A percentile compares a stretch with the other conserved stretches of the same genome.
Conservation (phyloP, 164 flowering plant species). For the Saururus chinensis region DNA sequence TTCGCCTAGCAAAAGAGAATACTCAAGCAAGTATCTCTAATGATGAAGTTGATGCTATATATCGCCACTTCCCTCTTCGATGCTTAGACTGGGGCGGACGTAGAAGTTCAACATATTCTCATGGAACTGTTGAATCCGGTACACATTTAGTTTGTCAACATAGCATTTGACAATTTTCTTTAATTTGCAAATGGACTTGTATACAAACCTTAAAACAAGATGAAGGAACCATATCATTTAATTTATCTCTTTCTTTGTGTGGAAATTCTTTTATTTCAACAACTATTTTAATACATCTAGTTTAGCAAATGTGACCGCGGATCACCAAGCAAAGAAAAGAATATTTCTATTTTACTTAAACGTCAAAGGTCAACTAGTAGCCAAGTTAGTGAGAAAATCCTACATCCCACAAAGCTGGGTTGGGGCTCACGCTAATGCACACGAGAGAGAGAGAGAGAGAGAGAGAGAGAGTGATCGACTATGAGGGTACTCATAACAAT, state of each 20-base stretch:
- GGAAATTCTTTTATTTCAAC: not conserved
- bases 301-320: too few relatives aligned
- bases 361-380: too few relatives aligned
- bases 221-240: not conserved
- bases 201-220: not conserved
- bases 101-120: constrained; percentile 97
- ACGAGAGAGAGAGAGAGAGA: too few relatives aligned
- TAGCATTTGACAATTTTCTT: not conserved
- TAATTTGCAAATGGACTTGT: too few relatives aligned
- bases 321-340: too few relatives aligned
- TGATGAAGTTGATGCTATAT: constrained; percentile 99
- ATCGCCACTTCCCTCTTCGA: constrained; percentile 98
- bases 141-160: not conserved
- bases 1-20: constrained; percentile 94
- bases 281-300: too few relatives aligned
- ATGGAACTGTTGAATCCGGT: constrained; percentile 98
- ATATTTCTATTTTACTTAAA: too few relatives aligned
- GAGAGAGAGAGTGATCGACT: too few relatives aligned
- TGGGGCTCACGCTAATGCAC: too few relatives aligned
- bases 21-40: constrained; percentile 96
- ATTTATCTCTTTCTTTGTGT: not conserved
- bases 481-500: too few relatives aligned
- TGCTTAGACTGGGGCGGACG: constrained; percentile 98
- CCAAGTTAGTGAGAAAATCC: too few relatives aligned
- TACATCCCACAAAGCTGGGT: too few relatives aligned